phyloP scores from a whole-genome alignment of 2,329 filamentous ascomycete species.

The Cytospora chrysosperma region DNA sequence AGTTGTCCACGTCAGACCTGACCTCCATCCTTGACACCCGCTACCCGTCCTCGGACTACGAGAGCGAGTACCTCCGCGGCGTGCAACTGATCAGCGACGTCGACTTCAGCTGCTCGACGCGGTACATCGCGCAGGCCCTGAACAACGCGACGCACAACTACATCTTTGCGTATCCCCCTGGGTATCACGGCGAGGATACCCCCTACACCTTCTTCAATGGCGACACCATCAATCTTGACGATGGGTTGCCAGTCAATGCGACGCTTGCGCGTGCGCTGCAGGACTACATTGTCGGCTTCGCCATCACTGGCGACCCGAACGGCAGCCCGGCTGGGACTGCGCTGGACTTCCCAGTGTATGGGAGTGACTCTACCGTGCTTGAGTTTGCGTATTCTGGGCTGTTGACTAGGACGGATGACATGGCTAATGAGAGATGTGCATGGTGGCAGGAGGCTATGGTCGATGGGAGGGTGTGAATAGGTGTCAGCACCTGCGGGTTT shows the following conservation, averaged over 20 bases:
- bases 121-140: slow-evolving; percentile 47
- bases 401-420: slow-evolving; percentile 26
- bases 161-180: slow-evolving; percentile 52
- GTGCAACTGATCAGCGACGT: slow-evolving; percentile 43
- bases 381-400: slow-evolving; percentile 25
- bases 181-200: slow-evolving; percentile 52
- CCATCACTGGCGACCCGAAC: slow-evolving; percentile 34
- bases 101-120: slow-evolving; percentile 51
- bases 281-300: slow-evolving; percentile 38
- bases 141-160: slow-evolving; percentile 49
- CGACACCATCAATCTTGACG: slow-evolving; percentile 29
- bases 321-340: slow-evolving; percentile 6
- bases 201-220: slow-evolving; percentile 52
- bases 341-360: slow-evolving; percentile 30
- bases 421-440: slow-evolving; percentile 34
- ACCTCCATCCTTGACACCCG: slow-evolving; percentile 43
- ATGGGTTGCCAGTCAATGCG: slow-evolving; percentile 31
- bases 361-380: slow-evolving; percentile 25
- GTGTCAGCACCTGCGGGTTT: not conserved
- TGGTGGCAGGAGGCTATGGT: slow-evolving; percentile 36
- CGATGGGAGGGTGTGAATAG: slow-evolving; percentile 25
- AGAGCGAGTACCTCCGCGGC: slow-evolving; percentile 41
- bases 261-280: slow-evolving; percentile 36
- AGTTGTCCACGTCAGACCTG: slow-evolving; percentile 30
- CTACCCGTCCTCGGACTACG: slow-evolving; percentile 42